Conservation (phyloP, 257 asterid species). For the Primulina huaijiensis region DNA sequence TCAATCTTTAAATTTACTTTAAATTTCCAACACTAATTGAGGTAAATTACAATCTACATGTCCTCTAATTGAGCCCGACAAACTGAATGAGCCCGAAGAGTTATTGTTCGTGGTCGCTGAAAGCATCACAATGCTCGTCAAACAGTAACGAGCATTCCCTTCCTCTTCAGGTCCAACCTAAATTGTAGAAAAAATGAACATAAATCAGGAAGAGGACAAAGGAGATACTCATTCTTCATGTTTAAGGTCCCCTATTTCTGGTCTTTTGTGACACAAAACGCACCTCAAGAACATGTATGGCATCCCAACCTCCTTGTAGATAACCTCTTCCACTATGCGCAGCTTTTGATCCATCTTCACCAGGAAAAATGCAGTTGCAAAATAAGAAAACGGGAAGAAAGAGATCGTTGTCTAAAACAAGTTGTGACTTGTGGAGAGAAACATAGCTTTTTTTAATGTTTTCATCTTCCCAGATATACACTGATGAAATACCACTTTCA, state of each 20-base stretch:
- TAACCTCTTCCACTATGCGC: conserved; percentile 87
- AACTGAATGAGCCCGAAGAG: conserved; percentile 78
- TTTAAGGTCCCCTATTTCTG: not conserved
- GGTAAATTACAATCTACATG: conserved; percentile 58
- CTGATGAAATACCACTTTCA: conserved; percentile 97
- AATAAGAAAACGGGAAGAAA: conserved; percentile 22
- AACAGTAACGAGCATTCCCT: conserved; percentile 72
- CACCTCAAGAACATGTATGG: conserved; percentile 98
- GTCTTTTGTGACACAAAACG: conserved; percentile 13
- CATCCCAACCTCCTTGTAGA: conserved; percentile 98
- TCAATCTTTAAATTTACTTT: no score
- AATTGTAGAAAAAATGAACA: conserved; percentile 21
- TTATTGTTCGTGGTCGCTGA: conserved; percentile 83
- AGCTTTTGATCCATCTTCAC: conserved; percentile 81
- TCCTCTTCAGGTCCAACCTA: conserved; percentile 83
- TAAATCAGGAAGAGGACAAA: not conserved
- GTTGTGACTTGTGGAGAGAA: not conserved
- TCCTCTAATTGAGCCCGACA: conserved; percentile 98
- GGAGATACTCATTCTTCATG: conserved; percentile 17
- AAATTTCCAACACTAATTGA: not conserved
- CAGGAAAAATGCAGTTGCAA: conserved; percentile 19
- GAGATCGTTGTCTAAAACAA: conserved; percentile 9
- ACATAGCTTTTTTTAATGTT: conserved; percentile 73
- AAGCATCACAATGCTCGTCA: conserved; percentile 95
- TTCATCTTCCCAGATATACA: conserved; percentile 91